A percentile compares a stretch with the other conserved stretches of the same genome.
Conservation (phyloP, 768 basidiomycete species). For the Lyophyllum atratum region DNA sequence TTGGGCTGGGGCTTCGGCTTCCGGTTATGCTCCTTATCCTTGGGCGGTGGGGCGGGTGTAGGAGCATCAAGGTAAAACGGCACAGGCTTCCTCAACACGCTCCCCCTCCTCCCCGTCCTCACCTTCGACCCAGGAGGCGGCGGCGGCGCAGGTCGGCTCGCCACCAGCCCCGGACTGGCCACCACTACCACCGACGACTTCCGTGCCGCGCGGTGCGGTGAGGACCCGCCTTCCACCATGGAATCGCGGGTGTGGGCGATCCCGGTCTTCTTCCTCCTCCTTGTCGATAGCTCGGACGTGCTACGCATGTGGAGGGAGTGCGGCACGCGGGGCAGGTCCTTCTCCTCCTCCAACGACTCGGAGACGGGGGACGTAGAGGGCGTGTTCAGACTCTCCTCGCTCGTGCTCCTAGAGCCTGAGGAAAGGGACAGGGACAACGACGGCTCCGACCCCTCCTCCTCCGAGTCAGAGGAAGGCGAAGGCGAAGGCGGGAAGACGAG, state of each 20-base stretch:
- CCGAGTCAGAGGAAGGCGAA: background rate
- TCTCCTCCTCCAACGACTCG: too few relatives aligned
- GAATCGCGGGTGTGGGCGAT: slow-evolving; percentile 14
- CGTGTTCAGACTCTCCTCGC: background rate
- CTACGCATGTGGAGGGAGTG: too few relatives aligned
- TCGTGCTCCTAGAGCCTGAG: background rate
- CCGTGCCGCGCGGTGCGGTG: too few relatives aligned
- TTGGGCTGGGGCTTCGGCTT: too few relatives aligned
- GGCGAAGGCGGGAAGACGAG: slow-evolving; percentile 58
- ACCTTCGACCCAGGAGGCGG: slow-evolving; percentile 3
- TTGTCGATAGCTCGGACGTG: too few relatives aligned
- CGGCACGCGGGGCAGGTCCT: background rate
- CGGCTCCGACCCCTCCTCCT: background rate
- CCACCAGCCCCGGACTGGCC: background rate
- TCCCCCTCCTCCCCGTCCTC: too few relatives aligned
- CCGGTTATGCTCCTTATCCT: too few relatives aligned
- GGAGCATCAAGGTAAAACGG: too few relatives aligned
- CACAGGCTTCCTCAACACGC: slow-evolving; percentile 8
- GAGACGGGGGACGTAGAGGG: background rate
- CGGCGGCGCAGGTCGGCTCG: slow-evolving; percentile 8
- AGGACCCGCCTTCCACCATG: too few relatives aligned
- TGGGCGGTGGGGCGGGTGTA: too few relatives aligned
- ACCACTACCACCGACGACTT: too few relatives aligned
- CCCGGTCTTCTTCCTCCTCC: slow-evolving; percentile 14
- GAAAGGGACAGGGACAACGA: background rate